phyloP scores from a whole-genome alignment of 257 asterid species.

The Ilex asprella region DNA sequence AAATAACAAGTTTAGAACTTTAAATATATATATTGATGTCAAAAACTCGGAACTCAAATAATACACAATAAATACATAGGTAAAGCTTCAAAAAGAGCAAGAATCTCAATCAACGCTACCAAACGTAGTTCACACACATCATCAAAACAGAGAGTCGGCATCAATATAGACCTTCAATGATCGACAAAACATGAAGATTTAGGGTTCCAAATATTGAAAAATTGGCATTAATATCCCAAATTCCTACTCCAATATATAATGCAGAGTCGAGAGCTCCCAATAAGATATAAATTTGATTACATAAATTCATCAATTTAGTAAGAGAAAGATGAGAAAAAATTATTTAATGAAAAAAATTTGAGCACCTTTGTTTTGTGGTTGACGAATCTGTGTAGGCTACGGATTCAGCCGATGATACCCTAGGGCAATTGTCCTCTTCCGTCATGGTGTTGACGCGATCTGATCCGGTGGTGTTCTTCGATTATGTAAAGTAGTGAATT shows the following conservation, averaged over 20 bases:
- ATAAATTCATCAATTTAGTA: no score
- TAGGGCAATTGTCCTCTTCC: conserved; percentile 63
- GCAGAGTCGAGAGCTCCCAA: background rate
- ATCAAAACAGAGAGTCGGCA: no score
- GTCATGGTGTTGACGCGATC: conserved; percentile 17
- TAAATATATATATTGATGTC: background rate
- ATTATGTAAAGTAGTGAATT: no score
- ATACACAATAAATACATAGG: background rate
- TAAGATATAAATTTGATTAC: background rate
- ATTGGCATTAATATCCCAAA: background rate
- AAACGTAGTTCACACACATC: no score
- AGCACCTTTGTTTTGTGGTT: conserved; percentile 67
- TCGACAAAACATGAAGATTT: background rate
- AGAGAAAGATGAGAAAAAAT: no score
- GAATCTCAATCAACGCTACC: background rate
- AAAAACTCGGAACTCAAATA: background rate
- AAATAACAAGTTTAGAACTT: background rate
- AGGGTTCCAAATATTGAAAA: background rate
- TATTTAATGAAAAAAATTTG: background rate
- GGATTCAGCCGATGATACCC: conserved; percentile 65
- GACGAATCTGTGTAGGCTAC: conserved; percentile 50
- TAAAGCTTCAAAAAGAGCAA: conserved; percentile 3
- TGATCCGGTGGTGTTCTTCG: no score
- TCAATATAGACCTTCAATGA: background rate
- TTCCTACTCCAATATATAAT: background rate